A percentile compares a stretch with the other conserved stretches of the same genome.
Conservation (phyloP, 2,329 filamentous ascomycete genomes). For the Penicillium sp. region DNA sequence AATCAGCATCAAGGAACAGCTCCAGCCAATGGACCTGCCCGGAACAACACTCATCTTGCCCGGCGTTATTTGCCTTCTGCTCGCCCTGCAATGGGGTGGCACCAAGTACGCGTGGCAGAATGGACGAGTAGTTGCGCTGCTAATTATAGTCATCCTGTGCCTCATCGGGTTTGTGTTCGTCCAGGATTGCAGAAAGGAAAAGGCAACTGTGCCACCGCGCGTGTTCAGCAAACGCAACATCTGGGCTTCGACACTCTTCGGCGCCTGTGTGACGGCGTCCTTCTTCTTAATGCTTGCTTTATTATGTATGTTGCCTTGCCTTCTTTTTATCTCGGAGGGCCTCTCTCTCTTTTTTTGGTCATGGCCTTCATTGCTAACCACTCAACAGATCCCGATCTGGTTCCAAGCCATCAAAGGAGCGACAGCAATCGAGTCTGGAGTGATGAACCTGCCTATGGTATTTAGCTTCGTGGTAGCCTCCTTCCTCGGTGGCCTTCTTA, state of each 20-base stretch:
- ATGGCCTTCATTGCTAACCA: background rate
- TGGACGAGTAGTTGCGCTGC: constrained; percentile 44
- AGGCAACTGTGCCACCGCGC: constrained; percentile 37
- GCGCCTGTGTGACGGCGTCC: constrained; percentile 7
- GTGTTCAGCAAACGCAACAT: constrained; percentile 40
- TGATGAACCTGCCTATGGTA: constrained; percentile 34
- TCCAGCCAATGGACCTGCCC: constrained; percentile 27
- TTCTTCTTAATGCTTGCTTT: too few species aligned
- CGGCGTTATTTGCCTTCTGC: constrained; percentile 12
- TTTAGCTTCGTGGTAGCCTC: constrained; percentile 31
- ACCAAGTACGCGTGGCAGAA: constrained; percentile 28
- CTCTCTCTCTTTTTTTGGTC: too few species aligned
- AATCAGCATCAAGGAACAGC: background rate
- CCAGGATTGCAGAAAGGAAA: constrained; percentile 27
- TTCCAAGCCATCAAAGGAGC: constrained; percentile 42
- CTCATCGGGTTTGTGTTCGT: constrained; percentile 20
- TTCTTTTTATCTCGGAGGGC: too few species aligned
- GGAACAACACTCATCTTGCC: too few species aligned
- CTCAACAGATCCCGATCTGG: constrained; percentile 36
- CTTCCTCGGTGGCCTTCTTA: constrained; percentile 25
- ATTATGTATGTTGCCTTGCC: constrained; percentile 29
- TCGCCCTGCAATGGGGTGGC: constrained; percentile 15
- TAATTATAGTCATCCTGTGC: constrained; percentile 34
- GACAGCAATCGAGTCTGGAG: constrained; percentile 17
- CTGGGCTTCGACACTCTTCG: constrained; percentile 31